Percentiles rank a stretch among this genome's conserved stretches.
Evolutionary conservation across 768 basidiomycete genomes (phyloP).

Genomic region (Saitozyma sp.): DNA sequence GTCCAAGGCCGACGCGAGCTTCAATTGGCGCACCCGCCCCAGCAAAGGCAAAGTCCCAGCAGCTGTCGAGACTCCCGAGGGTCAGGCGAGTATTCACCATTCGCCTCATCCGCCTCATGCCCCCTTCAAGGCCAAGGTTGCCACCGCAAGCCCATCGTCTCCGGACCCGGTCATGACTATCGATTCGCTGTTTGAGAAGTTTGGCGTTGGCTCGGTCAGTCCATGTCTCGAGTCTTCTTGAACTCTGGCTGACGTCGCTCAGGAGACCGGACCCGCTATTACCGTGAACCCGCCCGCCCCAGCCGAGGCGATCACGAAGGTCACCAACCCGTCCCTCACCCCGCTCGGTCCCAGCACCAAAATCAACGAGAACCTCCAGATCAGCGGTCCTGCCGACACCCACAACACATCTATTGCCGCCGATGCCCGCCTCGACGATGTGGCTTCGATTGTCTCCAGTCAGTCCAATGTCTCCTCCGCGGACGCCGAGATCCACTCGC

Average conservation of each 20-base stretch:
- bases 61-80: too few species aligned
- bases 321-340: constrained; percentile 7
- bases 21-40: constrained; percentile 29
- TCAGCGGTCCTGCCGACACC: not conserved
- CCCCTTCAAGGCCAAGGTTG: not conserved
- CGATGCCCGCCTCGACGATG: too few species aligned
- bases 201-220: constrained; percentile 17
- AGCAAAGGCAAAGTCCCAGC: not conserved
- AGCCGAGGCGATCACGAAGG: constrained; percentile 6
- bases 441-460: constrained; percentile 1
- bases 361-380: not conserved
- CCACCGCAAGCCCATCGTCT: not conserved
- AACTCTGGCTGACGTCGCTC: not conserved
- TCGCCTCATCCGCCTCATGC: not conserved
- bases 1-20: constrained; percentile 40
- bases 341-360: not conserved
- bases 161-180: constrained; percentile 28
- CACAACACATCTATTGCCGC: not conserved
- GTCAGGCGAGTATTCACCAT: too few species aligned
- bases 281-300: constrained; percentile 10
- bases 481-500: not conserved
- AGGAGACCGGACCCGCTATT: constrained; percentile 5
- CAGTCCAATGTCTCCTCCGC: not conserved
- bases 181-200: constrained; percentile 34
- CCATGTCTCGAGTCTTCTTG: not conserved